These are phyloP conservation scores for Rhododendron kiyosumense DNA, from an alignment of 148 eudicot species.

Conservation along the genomic window DNA sequence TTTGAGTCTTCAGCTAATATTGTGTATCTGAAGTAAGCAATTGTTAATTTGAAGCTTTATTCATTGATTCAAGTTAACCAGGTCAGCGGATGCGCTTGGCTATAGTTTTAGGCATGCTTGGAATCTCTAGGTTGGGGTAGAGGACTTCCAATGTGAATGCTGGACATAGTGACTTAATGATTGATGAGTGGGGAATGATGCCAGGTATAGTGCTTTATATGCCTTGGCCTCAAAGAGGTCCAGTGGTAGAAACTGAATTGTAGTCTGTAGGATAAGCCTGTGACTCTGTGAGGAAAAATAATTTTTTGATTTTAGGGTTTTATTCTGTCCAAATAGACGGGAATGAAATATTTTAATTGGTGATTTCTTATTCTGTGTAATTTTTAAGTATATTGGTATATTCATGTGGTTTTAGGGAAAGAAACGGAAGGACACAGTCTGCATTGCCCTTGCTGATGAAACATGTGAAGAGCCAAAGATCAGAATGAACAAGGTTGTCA, in stretches of 20 bases:
- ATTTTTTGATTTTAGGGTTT: neutral
- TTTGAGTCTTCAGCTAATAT: neutral
- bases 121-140: neutral
- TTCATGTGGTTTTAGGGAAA: conserved; percentile 5
- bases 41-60: neutral
- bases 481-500: conserved; percentile 26
- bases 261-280: neutral
- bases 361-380: neutral
- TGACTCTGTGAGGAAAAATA: neutral
- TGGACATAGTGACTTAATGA: neutral
- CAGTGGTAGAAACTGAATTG: neutral
- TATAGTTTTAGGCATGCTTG: neutral
- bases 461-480: conserved; percentile 23
- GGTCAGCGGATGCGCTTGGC: neutral
- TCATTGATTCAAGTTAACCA: neutral
- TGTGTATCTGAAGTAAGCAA: neutral
- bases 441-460: conserved; percentile 25
- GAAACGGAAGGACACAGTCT: conserved; percentile 24
- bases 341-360: neutral
- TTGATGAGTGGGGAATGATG: neutral
- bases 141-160: neutral
- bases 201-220: neutral
- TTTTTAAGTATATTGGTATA: neutral
- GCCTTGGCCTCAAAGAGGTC: neutral
- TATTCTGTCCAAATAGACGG: neutral